Base-by-base conservation (phyloP, 805 yeast species). In the Hemisphaericaspora nanyangensis region DNA sequence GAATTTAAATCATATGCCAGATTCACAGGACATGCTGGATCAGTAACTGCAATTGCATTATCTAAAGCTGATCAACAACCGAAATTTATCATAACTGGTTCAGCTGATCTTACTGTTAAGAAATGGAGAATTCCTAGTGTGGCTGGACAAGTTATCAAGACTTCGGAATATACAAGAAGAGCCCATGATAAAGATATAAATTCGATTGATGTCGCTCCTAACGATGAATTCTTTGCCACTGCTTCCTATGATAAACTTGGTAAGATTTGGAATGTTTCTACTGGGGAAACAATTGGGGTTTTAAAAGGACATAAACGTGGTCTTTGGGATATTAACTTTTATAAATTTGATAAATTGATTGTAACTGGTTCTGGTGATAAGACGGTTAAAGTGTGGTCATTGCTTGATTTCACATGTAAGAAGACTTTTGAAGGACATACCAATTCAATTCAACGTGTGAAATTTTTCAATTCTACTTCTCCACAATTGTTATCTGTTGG, bases 131-230 rank as follows among this genome's bases (percentile, higher is more conserved):
- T 89, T 20, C 88, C 90, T 5, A n/a, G 27, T 6, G 64, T 63
- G 38, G 26, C 45, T 37, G 26, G 50, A 4, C 51, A 63, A 4
- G 49, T 56, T 3, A 71, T 85, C 6, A 79, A 73, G 50, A 66
- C 72, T 2, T 85, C 96, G 2, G 88, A 81, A 39, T 93, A 83
- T 60, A 93, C 99, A 0, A 79, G 96, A 69, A 79, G 90, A 54
- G 98, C 97, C 1, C 99, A 93, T 59, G 98, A 93, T 39, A 93
- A 91, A 59, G 96, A 93, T 60, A 93, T 93, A 44, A 95, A 93
- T 54, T 76, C 91, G 2, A 65, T 93, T 38, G 96, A 89, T 47
- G 70, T 93, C 4, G 75, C 97, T n/a, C 95, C 96, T 13, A 87
- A 89, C 54, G 95, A 91, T 60, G 83, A 82, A 47, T 70, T 74